Conservation (phyloP, 2,329 filamentous ascomycete genomes). For the Calonectria pseudoturangicola region DNA sequence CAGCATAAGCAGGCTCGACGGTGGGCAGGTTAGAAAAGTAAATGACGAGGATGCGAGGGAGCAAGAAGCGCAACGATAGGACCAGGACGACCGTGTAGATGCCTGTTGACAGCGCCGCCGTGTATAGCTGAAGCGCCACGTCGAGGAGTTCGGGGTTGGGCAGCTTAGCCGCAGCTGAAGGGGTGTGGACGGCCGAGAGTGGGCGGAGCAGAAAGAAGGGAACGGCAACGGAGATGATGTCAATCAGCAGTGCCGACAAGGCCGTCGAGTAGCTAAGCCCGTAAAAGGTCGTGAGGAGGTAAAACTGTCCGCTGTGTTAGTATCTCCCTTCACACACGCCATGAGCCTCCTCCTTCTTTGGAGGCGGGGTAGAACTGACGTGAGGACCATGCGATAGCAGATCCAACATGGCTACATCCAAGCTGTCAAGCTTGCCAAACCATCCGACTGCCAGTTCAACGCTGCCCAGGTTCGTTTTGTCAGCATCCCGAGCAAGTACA, state of each 20-base stretch:
- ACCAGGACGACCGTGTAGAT: slow-evolving; percentile 87
- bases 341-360: not conserved
- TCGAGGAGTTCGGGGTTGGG: slow-evolving; percentile 81
- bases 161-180: slow-evolving; percentile 66
- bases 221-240: slow-evolving; percentile 79
- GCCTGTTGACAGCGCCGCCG: slow-evolving; percentile 79
- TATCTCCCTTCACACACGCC: not conserved
- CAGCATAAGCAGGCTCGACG: slow-evolving; percentile 79
- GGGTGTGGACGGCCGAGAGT: slow-evolving; percentile 77
- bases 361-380: slow-evolving; percentile 64
- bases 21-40: slow-evolving; percentile 84
- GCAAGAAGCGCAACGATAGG: slow-evolving; percentile 79
- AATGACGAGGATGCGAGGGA: slow-evolving; percentile 82
- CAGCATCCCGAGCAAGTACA: slow-evolving; percentile 26
- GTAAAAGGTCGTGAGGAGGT: slow-evolving; percentile 88
- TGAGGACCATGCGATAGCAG: slow-evolving; percentile 85
- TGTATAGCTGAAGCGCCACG: slow-evolving; percentile 76
- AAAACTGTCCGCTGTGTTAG: slow-evolving; percentile 70
- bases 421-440: slow-evolving; percentile 83
- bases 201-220: slow-evolving; percentile 86
- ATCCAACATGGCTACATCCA: slow-evolving; percentile 79
- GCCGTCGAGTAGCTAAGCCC: slow-evolving; percentile 77
- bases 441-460: slow-evolving; percentile 83
- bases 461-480: slow-evolving; percentile 62
- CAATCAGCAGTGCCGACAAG: slow-evolving; percentile 78